phyloP scores from a whole-genome alignment of 768 basidiomycete species.

The Amanita phalloides region DNA sequence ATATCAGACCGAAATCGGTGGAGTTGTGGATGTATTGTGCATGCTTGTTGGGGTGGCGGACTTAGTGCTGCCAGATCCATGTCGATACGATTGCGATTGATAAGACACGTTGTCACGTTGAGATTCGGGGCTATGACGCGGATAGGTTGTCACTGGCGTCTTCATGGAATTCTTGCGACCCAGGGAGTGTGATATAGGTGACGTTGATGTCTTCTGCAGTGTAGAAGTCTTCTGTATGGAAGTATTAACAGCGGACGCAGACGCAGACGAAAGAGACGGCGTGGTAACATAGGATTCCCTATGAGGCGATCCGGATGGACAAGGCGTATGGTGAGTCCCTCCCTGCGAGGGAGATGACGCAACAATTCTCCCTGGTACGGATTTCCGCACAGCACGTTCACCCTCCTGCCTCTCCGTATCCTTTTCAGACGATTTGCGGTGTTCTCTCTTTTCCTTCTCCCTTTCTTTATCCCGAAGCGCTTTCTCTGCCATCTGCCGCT shows the following conservation, averaged over 20 bases:
- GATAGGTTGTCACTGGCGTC: neutral
- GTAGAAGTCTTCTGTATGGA: neutral
- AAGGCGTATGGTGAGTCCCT: neutral
- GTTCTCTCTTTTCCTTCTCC: constrained; percentile 12
- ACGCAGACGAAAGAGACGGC: neutral
- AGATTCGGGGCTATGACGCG: neutral
- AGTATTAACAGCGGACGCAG: neutral
- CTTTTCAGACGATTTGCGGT: constrained; percentile 16
- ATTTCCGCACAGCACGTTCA: constrained; percentile 2
- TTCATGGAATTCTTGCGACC: neutral
- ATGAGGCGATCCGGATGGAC: neutral
- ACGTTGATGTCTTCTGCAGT: neutral
- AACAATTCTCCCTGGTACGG: neutral
- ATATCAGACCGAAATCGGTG: constrained; percentile 2
- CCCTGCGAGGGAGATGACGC: neutral
- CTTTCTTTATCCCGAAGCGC: constrained; percentile 9
- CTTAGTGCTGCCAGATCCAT: constrained; percentile 4
- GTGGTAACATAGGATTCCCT: neutral
- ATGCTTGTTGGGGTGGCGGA: neutral
- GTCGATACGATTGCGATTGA: neutral
- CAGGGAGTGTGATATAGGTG: neutral
- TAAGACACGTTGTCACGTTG: constrained; percentile 3
- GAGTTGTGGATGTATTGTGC: neutral
- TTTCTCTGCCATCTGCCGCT: constrained; percentile 20
- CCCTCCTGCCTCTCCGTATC: constrained; percentile 13